Percentiles rank a stretch among this genome's conserved stretches.
phyloP scores from a whole-genome alignment of 2,329 filamentous ascomycete species.

The Ceratocystiopsis brevicomis region DNA sequence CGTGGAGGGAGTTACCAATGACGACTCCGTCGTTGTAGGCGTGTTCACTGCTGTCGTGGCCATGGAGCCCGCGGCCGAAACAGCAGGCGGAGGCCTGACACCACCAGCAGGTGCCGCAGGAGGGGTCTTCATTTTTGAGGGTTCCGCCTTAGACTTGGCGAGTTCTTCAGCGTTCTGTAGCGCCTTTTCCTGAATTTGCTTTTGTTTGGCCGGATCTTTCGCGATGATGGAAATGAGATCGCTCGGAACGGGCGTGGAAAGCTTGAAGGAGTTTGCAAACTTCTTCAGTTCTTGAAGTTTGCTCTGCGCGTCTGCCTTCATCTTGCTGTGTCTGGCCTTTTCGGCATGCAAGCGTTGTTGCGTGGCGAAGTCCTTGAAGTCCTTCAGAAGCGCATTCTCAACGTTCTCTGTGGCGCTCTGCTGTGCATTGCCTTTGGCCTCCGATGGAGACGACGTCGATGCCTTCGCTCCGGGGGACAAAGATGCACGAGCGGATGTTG shows the following conservation, averaged over 20 bases:
- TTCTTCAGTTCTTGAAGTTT: slow-evolving; percentile 91
- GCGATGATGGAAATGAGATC: slow-evolving; percentile 90
- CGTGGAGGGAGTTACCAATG: not conserved
- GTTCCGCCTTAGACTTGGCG: slow-evolving; percentile 25
- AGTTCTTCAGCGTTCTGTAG: slow-evolving; percentile 53
- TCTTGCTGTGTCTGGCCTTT: slow-evolving; percentile 36
- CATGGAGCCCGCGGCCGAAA: not conserved
- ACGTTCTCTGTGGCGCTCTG: slow-evolving; percentile 41
- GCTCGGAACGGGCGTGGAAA: slow-evolving; percentile 76
- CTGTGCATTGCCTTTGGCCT: slow-evolving; percentile 14
- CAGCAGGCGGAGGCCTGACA: not conserved
- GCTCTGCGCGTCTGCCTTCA: slow-evolving; percentile 64
- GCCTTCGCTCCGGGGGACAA: slow-evolving; percentile 22
- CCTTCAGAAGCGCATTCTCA: slow-evolving; percentile 39
- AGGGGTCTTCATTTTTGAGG: slow-evolving; percentile 29
- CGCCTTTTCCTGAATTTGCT: slow-evolving; percentile 79
- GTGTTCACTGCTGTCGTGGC: too few species aligned
- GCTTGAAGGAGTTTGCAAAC: slow-evolving; percentile 85
- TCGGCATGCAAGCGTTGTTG: slow-evolving; percentile 36
- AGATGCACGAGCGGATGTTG: slow-evolving; percentile 21
- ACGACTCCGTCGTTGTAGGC: not conserved
- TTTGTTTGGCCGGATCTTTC: slow-evolving; percentile 88
- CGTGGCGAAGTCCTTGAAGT: slow-evolving; percentile 45
- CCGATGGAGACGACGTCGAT: not conserved
- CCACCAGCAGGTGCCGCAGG: not conserved